Evolutionary conservation across 2,329 filamentous ascomycete genomes (phyloP), one percentile per base, ranked within the genome.

Genomic region (Penicillium expansum): DNA sequence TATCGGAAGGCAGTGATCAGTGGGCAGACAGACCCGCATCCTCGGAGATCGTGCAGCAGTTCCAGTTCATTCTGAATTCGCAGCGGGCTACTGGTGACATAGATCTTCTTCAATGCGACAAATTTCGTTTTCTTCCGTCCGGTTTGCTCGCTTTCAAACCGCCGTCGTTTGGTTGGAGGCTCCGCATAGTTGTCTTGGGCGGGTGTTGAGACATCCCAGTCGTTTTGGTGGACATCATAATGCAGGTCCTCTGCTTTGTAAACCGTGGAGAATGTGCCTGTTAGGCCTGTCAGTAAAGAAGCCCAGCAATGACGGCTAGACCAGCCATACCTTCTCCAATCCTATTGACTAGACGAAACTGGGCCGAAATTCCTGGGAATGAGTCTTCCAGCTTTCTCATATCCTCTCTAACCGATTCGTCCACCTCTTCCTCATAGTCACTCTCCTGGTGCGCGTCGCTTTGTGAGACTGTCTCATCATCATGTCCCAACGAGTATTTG

Each of bases 51-150:
- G 71, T 96, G 86, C 22, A 99, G 84, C 22, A 99, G 83, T 67
- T 97, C 93, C 18, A 99, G 86, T 76, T 99, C 94, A 77, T 99
- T 99, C 70, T 96, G 85, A 66, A 99, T 97, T 44, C 94, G 90
- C 29, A 87, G 83, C 0, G 94, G 94, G 64, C 92, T 97, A 61
- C 92, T 97, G 0, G 95, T 99, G 62, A 97, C 94, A 74, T 99
- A 99, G 66, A 99, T 99, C 79, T 99, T 99, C 79, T 99, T 99
- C 75, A 99, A 90, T 20, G 95, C 94, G 60, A 99, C 95, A 69
- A 88, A 97, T 71, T 89, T 90, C 24, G 88, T 80, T 63, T 78
- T 82, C 49, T 77, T 78, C 53, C 77, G 77, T 39, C 73, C 73
- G 22, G 66, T 70, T 20, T 70, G 64, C 20, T 71, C 73, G 48